Conservation (phyloP, 2,329 filamentous ascomycete species). For the Colletotrichum echinochloae region DNA sequence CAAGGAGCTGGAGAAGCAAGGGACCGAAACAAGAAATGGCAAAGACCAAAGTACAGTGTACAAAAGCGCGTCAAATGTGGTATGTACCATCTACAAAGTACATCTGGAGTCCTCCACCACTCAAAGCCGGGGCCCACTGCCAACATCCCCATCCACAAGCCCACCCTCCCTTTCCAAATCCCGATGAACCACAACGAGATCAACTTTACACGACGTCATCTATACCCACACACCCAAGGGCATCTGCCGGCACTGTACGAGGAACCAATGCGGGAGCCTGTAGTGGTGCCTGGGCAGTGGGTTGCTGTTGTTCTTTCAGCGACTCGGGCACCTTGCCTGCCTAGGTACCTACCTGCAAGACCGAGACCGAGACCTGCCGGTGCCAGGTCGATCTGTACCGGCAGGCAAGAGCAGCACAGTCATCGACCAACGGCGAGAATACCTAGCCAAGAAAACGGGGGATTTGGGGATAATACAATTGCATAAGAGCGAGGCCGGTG, state of each 20-base stretch:
- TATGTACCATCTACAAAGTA: slow-evolving; percentile 34
- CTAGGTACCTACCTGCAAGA: too few species aligned
- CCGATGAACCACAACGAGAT: slow-evolving; percentile 31
- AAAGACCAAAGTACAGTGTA: slow-evolving; percentile 20
- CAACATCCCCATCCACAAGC: slow-evolving; percentile 1
- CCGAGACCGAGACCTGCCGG: slow-evolving; percentile 2
- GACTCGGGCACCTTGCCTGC: not conserved
- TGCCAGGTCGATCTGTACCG: not conserved
- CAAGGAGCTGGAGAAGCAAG: not conserved
- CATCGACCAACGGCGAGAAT: not conserved
- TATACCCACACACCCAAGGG: slow-evolving; percentile 1
- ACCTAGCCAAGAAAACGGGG: not conserved
- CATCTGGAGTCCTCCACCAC: not conserved
- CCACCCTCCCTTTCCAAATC: not conserved
- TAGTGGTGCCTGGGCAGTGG: not conserved
- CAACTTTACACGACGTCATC: slow-evolving; percentile 29
- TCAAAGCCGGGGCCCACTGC: slow-evolving; percentile 1
- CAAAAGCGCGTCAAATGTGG: slow-evolving; percentile 7
- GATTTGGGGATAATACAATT: not conserved
- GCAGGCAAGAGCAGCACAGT: not conserved
- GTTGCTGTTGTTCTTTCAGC: not conserved
- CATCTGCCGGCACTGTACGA: not conserved
- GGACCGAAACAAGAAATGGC: not conserved
- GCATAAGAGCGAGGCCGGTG: not conserved
- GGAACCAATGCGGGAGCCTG: not conserved